Base-by-base conservation (phyloP, 495 filamentous ascomycete genomes). In the Geopyxis carbonaria region DNA sequence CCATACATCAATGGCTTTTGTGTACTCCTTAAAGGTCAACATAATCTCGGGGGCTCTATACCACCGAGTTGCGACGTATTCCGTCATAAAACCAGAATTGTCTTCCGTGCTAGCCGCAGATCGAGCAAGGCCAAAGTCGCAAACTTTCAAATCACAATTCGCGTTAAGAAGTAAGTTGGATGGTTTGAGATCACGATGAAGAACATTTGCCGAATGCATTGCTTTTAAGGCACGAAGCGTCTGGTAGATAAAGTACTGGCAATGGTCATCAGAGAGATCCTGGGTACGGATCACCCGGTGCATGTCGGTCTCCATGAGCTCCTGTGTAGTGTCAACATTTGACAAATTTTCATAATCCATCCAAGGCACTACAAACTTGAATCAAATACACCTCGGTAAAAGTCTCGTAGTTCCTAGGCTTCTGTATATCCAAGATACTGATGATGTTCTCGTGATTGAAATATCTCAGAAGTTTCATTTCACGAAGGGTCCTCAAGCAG, bases 371-470 rank as follows among this genome's bases (percentile, higher is more conserved):
- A 45, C 67, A 36, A 69, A 92, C 84, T 68, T 97, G 89, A 47
- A 99, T 95, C 44, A 99, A 75, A 60, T 99, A 99, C 33, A 99
- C 91, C 62, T 99, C 91, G 34, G 83, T 87, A 60, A 99, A 99
- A 31, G 75, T 78, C 51, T 94, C 86, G 51, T 87, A 95, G 63
- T 79, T 87, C 49, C 87, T 70, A 16, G 91, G 91, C 65, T 93
- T 89, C 64, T 99, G 91, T 50, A 99, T 95, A 61, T 99, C 91
- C 35, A 99, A 69, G 51, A 99, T 99, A 24, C 86, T 93, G 56
- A 99, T 99, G 62, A 99, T 95, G 62, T 99, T 99, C 63, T 99
- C 91, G 57, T 99, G 91, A 64, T 99, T 99, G 69, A 99, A 99
- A 62, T 99, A 95, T 48, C 91, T 73, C 47, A 99, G 67, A 40